Evolutionary conservation across 2,329 filamentous ascomycete genomes (phyloP), one percentile per base, ranked within the genome.

Genomic region (Huntiella bhutanensis): DNA sequence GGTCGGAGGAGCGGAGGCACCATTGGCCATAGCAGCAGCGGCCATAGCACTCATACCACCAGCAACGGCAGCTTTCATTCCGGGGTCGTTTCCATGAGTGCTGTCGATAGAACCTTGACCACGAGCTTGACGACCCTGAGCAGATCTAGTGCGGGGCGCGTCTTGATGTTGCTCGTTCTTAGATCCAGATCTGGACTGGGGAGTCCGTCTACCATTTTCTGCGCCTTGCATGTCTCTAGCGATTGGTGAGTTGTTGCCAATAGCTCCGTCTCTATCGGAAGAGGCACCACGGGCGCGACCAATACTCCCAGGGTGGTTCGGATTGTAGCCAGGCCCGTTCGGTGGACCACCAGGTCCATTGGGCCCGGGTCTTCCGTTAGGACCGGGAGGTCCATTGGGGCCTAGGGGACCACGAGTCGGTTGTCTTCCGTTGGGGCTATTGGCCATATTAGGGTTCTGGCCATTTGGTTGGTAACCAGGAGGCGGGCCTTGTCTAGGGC

Each of bases 71-170:
- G 65, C 65, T 13, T 35, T 46, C 34, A 74, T 58, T 1, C 62
- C 59, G 3, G 69, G 66, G 52, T 84, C 80, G 19, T 71, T 70
- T 7, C 35, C 36, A 34, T 49, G 43, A 2, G 70, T 71, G 54
- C 73, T 82, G 52, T 91, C 83, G 10, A 82, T 64, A 0, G 81
- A 81, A 22, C 70, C 70, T 56, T 80, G 77, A 33, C 70, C 67
- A 13, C 75, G 69, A 33, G 38, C 35, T 32, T 35, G 41, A 28
- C 48, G 48, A 13, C 48, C 48, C 22, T 49, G 48, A 10, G 40
- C 48, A 22, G 48, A 49, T 40, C 44, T 46, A 28, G 43, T 46
- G 4, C 48, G 48, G 13, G 48, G 48, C 4, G 19, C 40, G 5
- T 49, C 48, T n/a, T 34, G 12, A 32, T 43, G 43, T 16, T 49